phyloP scores from a whole-genome alignment of 257 asterid genomes.

The Leptodermis oblonga region DNA sequence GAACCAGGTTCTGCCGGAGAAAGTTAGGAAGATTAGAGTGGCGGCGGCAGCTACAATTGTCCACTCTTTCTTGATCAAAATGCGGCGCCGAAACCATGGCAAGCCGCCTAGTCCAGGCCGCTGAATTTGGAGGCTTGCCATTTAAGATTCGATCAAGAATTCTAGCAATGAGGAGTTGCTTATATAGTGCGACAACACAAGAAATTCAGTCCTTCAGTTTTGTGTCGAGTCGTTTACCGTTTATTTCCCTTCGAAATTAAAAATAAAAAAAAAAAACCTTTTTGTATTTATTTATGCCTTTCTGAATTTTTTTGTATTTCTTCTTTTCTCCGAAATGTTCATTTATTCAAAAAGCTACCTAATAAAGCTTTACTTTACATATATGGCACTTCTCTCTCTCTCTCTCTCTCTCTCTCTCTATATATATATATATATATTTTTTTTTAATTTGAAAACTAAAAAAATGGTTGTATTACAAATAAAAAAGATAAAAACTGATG shows the following conservation, averaged over 20 bases:
- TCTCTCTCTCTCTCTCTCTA: too few species aligned
- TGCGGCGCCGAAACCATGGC: constrained; percentile 20
- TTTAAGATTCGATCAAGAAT: not conserved
- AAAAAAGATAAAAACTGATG: too few species aligned
- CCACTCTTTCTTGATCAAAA: constrained; percentile 21
- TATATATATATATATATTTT: too few species aligned
- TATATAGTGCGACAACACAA: not conserved
- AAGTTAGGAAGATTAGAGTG: constrained; percentile 16
- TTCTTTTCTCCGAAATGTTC: too few species aligned
- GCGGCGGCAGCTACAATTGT: constrained; percentile 15
- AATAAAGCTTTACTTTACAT: too few species aligned
- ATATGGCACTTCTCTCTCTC: too few species aligned
- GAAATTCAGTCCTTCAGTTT: not conserved
- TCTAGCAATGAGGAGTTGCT: not conserved
- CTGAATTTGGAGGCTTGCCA: constrained; percentile 5
- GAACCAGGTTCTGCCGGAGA: constrained; percentile 13
- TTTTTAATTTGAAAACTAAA: too few species aligned
- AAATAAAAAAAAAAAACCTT: too few species aligned
- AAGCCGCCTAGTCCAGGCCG: not conserved
- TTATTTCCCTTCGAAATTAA: too few species aligned
- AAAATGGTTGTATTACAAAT: too few species aligned
- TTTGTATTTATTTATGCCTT: too few species aligned
- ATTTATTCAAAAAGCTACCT: too few species aligned
- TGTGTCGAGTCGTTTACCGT: not conserved
- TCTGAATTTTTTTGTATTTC: not conserved